Conservation (phyloP, 208 protist species). For the Novymonas esmeraldas region DNA sequence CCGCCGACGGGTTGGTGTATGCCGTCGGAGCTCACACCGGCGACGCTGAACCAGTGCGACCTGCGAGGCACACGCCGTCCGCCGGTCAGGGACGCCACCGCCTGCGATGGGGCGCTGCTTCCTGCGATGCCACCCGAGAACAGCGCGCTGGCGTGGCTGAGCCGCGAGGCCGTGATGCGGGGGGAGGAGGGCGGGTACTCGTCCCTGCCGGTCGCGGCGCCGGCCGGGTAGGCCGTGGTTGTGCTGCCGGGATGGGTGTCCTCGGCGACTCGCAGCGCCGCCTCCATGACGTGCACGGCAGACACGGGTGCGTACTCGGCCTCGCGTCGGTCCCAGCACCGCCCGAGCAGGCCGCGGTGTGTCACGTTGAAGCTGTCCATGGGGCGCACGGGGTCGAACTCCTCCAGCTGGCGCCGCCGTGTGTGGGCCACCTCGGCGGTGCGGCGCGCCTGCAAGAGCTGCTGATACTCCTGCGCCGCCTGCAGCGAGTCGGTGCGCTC, state of each 20-base stretch:
- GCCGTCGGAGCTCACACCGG: conserved; percentile 31
- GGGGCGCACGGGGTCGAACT: conserved; percentile 60
- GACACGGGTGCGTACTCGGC: conserved; percentile 47
- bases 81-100: neutral
- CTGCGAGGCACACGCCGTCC: conserved; percentile 36
- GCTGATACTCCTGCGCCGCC: conserved; percentile 63
- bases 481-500: conserved; percentile 48
- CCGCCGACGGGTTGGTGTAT: neutral
- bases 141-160: conserved; percentile 5
- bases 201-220: conserved; percentile 10
- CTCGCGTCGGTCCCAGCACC: conserved; percentile 74
- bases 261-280: conserved; percentile 11
- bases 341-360: conserved; percentile 64
- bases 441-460: conserved; percentile 43
- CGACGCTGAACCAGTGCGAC: conserved; percentile 65
- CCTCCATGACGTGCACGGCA: conserved; percentile 39
- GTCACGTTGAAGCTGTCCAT: conserved; percentile 75
- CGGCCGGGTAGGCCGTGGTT: conserved; percentile 1
- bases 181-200: conserved; percentile 21
- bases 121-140: neutral
- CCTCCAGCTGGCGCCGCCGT: conserved; percentile 37
- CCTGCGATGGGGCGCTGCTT: neutral
- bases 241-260: conserved; percentile 20
- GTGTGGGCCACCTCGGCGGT: conserved; percentile 29
- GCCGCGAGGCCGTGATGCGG: conserved; percentile 3